Percentiles rank a stretch among this genome's conserved stretches.
Conservation (phyloP, 2,329 filamentous ascomycete genomes). For the Colletotrichum lini region DNA sequence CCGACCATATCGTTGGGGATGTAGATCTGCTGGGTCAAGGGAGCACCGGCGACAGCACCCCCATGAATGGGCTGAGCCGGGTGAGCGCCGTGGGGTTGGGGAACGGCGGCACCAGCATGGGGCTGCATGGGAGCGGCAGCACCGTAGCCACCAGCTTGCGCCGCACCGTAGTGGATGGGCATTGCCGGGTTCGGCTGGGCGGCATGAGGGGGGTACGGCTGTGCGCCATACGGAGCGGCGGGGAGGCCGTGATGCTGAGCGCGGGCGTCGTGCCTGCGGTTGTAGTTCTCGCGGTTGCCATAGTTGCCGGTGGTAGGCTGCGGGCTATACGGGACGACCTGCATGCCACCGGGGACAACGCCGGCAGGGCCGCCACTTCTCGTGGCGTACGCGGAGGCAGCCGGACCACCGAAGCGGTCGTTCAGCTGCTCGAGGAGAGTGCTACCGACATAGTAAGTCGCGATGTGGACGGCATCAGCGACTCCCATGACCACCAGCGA, state of each 20-base stretch:
- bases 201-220: constrained; percentile 77
- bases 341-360: constrained; percentile 96
- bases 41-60: constrained; percentile 77
- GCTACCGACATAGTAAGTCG: constrained; percentile 97
- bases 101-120: constrained; percentile 71
- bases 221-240: constrained; percentile 79
- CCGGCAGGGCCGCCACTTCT: constrained; percentile 94
- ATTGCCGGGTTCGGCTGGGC: constrained; percentile 75
- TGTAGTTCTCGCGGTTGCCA: constrained; percentile 89
- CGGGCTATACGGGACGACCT: constrained; percentile 97
- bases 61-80: constrained; percentile 80
- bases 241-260: constrained; percentile 76
- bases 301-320: constrained; percentile 94
- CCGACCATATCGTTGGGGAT: constrained; percentile 99
- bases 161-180: constrained; percentile 79
- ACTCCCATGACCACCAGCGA: constrained; percentile 99
- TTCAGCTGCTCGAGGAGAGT: constrained; percentile 98
- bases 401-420: constrained; percentile 94
- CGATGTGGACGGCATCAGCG: constrained; percentile 98
- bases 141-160: constrained; percentile 81
- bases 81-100: constrained; percentile 68
- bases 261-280: constrained; percentile 79
- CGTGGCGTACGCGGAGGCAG: constrained; percentile 97
- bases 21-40: constrained; percentile 97
- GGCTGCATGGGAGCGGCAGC: constrained; percentile 86